Evolutionary conservation across 2,329 filamentous ascomycete genomes (phyloP).

Genomic region (Colletotrichum musae): DNA sequence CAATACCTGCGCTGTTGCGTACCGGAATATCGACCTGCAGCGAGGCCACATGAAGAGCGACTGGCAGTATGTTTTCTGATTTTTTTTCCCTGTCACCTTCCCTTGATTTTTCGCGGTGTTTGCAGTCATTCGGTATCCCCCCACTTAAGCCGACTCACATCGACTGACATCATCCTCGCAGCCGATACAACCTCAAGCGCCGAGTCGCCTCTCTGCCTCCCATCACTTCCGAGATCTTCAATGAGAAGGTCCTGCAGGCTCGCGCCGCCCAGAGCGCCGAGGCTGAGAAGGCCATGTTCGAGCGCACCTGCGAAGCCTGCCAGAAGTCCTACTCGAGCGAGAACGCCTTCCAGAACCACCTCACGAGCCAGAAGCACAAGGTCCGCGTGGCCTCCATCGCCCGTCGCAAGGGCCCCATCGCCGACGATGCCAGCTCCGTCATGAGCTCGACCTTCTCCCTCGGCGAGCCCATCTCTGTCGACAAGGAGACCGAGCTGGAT

Average conservation of each 20-base stretch:
- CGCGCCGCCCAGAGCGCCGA: constrained; percentile 88
- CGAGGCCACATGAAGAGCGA: constrained; percentile 97
- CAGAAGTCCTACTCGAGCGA: constrained; percentile 96
- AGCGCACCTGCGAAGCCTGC: constrained; percentile 86
- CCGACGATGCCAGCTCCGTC: constrained; percentile 81
- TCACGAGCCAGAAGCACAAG: constrained; percentile 92
- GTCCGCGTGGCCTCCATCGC: constrained; percentile 68
- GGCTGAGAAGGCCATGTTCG: constrained; percentile 89
- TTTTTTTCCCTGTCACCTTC: constrained; percentile 14
- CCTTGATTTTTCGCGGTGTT: neutral
- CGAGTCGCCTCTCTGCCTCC: constrained; percentile 91
- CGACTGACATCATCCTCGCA: constrained; percentile 53
- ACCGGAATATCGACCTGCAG: constrained; percentile 93
- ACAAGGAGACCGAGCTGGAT: constrained; percentile 66
- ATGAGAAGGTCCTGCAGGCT: constrained; percentile 94
- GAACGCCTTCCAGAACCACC: constrained; percentile 94
- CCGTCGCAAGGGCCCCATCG: constrained; percentile 53
- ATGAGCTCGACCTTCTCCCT: constrained; percentile 94
- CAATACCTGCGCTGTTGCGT: constrained; percentile 98
- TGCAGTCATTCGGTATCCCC: neutral
- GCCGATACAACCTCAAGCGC: constrained; percentile 96
- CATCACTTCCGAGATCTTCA: constrained; percentile 92
- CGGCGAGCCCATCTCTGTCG: constrained; percentile 78
- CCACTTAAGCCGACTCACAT: constrained; percentile 3
- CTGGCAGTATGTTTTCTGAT: constrained; percentile 84